Evolutionary conservation across 768 basidiomycete species (phyloP).

Genomic region (Tylopilus rubrobrunneus): DNA sequence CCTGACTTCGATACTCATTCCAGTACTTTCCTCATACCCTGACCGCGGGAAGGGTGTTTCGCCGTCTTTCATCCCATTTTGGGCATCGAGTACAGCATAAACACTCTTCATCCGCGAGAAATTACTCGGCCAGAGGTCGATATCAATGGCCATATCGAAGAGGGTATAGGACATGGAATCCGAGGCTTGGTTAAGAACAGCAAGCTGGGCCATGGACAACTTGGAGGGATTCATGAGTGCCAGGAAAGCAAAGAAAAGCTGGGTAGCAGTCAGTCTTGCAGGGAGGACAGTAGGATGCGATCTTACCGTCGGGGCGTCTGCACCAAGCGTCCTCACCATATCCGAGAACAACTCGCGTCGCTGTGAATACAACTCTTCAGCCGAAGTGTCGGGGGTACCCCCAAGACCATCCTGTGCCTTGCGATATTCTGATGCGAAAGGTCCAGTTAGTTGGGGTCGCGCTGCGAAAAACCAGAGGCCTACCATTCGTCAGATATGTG

Average conservation of each 20-base stretch:
- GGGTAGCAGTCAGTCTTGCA: not conserved
- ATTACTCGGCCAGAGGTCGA: conserved; percentile 9
- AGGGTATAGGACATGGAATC: conserved; percentile 23
- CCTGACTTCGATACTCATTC: conserved; percentile 20
- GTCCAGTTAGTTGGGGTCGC: too few relatives aligned
- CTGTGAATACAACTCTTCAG: conserved; percentile 13
- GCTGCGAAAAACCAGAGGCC: not conserved
- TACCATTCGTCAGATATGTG: conserved; percentile 16
- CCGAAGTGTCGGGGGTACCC: conserved; percentile 6
- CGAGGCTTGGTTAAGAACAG: conserved; percentile 27
- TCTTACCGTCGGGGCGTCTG: conserved; percentile 18
- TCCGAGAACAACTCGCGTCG: not conserved
- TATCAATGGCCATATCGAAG: conserved; percentile 2
- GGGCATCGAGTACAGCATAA: conserved; percentile 18
- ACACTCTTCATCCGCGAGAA: conserved; percentile 22
- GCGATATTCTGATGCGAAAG: conserved; percentile 3
- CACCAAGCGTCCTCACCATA: conserved; percentile 9
- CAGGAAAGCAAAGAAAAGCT: conserved; percentile 24
- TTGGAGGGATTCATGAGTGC: conserved; percentile 24
- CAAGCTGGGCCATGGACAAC: conserved; percentile 29
- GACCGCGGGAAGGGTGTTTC: not conserved
- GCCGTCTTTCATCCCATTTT: conserved; percentile 28
- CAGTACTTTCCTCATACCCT: not conserved
- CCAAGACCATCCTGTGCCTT: conserved; percentile 19
- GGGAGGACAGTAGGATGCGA: not conserved